Evolutionary conservation across 176 grass and related monocot genomes (phyloP).

Genomic region (Phoenix dactylifera): DNA sequence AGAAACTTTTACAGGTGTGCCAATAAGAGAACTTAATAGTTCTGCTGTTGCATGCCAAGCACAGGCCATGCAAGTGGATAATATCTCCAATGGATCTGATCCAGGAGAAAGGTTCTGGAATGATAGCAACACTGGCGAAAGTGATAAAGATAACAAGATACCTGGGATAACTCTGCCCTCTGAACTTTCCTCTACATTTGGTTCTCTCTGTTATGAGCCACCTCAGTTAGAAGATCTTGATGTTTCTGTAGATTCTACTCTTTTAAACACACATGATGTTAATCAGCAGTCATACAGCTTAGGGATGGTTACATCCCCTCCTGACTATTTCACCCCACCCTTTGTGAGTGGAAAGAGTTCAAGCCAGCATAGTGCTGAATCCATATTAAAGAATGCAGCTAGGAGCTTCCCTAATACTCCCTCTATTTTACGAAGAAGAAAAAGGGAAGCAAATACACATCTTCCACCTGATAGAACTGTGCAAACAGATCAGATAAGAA

Average conservation of each 20-base stretch:
- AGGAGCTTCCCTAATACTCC: constrained; percentile 63
- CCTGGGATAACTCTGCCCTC: constrained; percentile 12
- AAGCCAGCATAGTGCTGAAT: constrained; percentile 45
- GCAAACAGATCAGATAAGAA: constrained; percentile 26
- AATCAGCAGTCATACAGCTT: constrained; percentile 15
- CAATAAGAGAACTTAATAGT: constrained; percentile 28
- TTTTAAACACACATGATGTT: constrained; percentile 26
- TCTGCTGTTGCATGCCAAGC: constrained; percentile 26
- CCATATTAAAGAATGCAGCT: constrained; percentile 71
- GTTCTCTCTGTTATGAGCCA: constrained; percentile 70
- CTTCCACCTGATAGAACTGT: constrained; percentile 29
- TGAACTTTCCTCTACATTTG: constrained; percentile 34
- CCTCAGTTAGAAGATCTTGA: constrained; percentile 45
- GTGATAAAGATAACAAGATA: constrained; percentile 16
- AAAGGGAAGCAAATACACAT: constrained; percentile 43
- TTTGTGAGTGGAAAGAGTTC: constrained; percentile 22
- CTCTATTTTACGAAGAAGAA: constrained; percentile 80
- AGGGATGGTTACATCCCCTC: constrained; percentile 12
- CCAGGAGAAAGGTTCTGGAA: constrained; percentile 2
- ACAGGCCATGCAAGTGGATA: constrained; percentile 14
- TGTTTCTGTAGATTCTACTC: constrained; percentile 21
- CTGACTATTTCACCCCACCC: constrained; percentile 30
- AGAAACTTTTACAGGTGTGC: constrained; percentile 19
- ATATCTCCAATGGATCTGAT: constrained; percentile 11
- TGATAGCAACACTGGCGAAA: constrained; percentile 16